A percentile compares a stretch with the other conserved stretches of the same genome.
Evolutionary conservation across 2,329 filamentous ascomycete species (phyloP).

Genomic region (Colletotrichum orchidophilum): DNA sequence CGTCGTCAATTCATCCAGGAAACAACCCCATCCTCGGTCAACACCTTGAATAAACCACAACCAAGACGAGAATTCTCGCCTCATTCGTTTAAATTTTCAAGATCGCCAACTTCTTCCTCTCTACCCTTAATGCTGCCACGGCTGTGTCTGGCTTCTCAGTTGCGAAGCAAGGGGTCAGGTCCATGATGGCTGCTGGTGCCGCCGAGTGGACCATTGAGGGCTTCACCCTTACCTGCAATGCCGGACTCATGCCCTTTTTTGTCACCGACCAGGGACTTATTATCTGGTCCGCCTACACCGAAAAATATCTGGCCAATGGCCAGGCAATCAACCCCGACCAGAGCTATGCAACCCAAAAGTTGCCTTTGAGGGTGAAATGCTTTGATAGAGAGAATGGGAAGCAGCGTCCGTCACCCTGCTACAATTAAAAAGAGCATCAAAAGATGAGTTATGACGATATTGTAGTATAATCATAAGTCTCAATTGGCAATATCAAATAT

Average conservation of each 20-base stretch:
- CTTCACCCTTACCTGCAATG: slow-evolving; percentile 52
- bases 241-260: slow-evolving; percentile 61
- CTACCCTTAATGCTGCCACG: slow-evolving; percentile 45
- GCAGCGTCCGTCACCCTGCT: no score
- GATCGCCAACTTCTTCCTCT: slow-evolving; percentile 50
- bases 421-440: neutral
- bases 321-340: slow-evolving; percentile 59
- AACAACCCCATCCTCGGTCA: no score
- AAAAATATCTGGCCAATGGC: slow-evolving; percentile 56
- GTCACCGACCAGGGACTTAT: slow-evolving; percentile 59
- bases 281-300: slow-evolving; percentile 63
- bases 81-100: no score
- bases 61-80: no score
- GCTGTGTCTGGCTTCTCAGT: slow-evolving; percentile 30
- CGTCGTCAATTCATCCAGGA: neutral
- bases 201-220: slow-evolving; percentile 54
- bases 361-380: slow-evolving; percentile 5
- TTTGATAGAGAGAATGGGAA: neutral
- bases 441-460: neutral
- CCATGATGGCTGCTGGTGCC: slow-evolving; percentile 48
- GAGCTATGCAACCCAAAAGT: slow-evolving; percentile 49
- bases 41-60: no score
- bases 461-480: neutral
- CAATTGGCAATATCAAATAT: neutral
- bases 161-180: slow-evolving; percentile 40